phyloP scores from a whole-genome alignment of 805 yeast species.

The Zygoascus biomembranicola region DNA sequence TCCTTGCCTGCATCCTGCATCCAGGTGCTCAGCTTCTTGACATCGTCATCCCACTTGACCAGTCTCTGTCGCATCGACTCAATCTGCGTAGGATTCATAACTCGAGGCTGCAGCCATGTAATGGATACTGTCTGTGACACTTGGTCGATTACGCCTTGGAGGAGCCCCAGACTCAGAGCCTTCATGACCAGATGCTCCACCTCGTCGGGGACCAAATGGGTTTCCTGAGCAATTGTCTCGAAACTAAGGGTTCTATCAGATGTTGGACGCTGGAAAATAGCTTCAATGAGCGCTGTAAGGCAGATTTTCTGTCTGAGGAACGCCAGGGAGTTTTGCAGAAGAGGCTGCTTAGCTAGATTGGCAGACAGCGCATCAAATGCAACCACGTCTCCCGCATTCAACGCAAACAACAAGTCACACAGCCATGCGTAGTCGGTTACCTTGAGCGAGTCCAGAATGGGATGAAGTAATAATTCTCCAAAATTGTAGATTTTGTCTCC shows the following conservation, averaged over 20 bases:
- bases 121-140: slow-evolving; percentile 69
- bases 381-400: slow-evolving; percentile 71
- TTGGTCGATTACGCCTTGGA: slow-evolving; percentile 89
- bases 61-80: slow-evolving; percentile 65
- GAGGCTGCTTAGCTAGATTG: slow-evolving; percentile 40
- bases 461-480: slow-evolving; percentile 90
- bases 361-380: slow-evolving; percentile 47
- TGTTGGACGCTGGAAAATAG: slow-evolving; percentile 69
- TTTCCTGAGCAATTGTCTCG: slow-evolving; percentile 62
- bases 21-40: slow-evolving; percentile 52
- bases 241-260: slow-evolving; percentile 68
- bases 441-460: slow-evolving; percentile 51
- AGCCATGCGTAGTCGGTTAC: slow-evolving; percentile 58
- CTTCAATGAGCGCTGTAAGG: slow-evolving; percentile 83
- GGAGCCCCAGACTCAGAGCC: slow-evolving; percentile 73
- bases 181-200: slow-evolving; percentile 90
- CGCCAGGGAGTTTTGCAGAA: slow-evolving; percentile 47
- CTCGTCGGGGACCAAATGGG: slow-evolving; percentile 56
- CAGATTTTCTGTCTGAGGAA: slow-evolving; percentile 86
- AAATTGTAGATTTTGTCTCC: slow-evolving; percentile 92
- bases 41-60: slow-evolving; percentile 70
- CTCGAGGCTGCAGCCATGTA: slow-evolving; percentile 94
- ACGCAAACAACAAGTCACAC: slow-evolving; percentile 54
- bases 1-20: slow-evolving; percentile 55
- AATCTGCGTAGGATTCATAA: slow-evolving; percentile 76